Evolutionary conservation across 176 grass and related monocot genomes (phyloP).

Genomic region (Eremochloa ophiuroides): DNA sequence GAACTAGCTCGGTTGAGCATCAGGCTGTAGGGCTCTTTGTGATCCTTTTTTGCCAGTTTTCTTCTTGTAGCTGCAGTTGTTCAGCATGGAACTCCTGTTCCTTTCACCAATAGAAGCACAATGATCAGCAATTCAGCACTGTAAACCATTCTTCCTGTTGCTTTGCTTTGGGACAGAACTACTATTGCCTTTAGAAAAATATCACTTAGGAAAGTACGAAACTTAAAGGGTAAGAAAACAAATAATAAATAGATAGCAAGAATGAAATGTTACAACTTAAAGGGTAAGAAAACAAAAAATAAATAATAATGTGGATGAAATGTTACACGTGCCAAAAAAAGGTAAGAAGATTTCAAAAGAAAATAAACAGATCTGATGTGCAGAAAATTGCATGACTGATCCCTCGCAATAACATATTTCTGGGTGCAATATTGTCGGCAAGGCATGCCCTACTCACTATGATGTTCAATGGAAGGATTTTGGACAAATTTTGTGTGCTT

Average conservation of each 20-base stretch:
- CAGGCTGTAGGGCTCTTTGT: slow-evolving; percentile 31
- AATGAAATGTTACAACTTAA: slow-evolving; percentile 15
- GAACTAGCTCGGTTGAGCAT: slow-evolving; percentile 33
- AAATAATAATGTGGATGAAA: background rate
- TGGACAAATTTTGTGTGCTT: background rate
- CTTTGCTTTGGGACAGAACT: slow-evolving; percentile 20
- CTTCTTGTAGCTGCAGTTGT: slow-evolving; percentile 20
- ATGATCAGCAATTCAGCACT: slow-evolving; percentile 2
- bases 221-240: slow-evolving; percentile 11
- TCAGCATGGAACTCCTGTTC: slow-evolving; percentile 35
- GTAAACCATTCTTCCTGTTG: slow-evolving; percentile 10
- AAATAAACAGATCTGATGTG: background rate
- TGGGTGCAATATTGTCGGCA: background rate
- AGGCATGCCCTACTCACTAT: background rate
- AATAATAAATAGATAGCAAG: background rate
- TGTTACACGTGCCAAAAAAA: slow-evolving; percentile 10
- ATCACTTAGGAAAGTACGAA: background rate
- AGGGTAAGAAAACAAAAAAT: slow-evolving; percentile 3
- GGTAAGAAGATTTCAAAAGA: slow-evolving; percentile 1
- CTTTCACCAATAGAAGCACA: slow-evolving; percentile 34
- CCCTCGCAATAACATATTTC: background rate
- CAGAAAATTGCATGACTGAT: slow-evolving; percentile 5
- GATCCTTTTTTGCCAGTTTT: slow-evolving; percentile 31
- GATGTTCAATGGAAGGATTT: background rate
- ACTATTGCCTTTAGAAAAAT: slow-evolving; percentile 15